Evolutionary conservation across 805 yeast species (phyloP), one percentile per base, ranked within the genome.

Genomic region (Nakazawaea molendinolei): DNA sequence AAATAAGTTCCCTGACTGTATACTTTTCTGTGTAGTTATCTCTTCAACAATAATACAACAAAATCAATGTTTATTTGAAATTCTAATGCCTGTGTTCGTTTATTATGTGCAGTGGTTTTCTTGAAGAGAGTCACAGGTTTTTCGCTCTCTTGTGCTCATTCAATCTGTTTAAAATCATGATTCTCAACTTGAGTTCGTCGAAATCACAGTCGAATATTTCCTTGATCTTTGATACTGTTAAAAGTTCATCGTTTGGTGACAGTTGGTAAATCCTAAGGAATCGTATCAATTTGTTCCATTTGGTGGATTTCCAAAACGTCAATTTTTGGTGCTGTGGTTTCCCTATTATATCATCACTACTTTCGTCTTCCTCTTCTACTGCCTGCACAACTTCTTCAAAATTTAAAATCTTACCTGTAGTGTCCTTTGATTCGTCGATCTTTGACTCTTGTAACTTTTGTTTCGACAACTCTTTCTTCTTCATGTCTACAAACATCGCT

Each of bases 1-100:
- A 86, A 86, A 81, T 86, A 85, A 79, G 58, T 42, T 6, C 13
- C 3, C 8, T 9, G 10, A 13, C n/a, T 7, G 8, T 15, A 27
- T 15, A 28, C 9, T 28, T 28, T 14, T 21, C 13, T 21, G 23
- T 8, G 20, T 7, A 15, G 12, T n/a, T 17, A 13, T 28, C 20
- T 19, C 20, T 13, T 12, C 18, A 19, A 28, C 8, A 28, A 16
- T 9, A 16, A 10, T 28, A 15, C 18, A 29, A 29, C 15, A 28
- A 24, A 24, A 12, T 25, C n/a, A 25, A 3, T 25, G n/a, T 14
- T 12, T 25, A n/a, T 25, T 25, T 16, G n/a, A 25, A 13, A 13
- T 25, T 25, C 28, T 4, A n/a, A n/a, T n/a, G n/a, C n/a, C n/a
- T n/a, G n/a, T n/a, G n/a, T n/a, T n/a, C n/a, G n/a, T n/a, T n/a